Conservation (phyloP, 176 grass and related monocot species). For the Miscanthus lutarioriparius region DNA sequence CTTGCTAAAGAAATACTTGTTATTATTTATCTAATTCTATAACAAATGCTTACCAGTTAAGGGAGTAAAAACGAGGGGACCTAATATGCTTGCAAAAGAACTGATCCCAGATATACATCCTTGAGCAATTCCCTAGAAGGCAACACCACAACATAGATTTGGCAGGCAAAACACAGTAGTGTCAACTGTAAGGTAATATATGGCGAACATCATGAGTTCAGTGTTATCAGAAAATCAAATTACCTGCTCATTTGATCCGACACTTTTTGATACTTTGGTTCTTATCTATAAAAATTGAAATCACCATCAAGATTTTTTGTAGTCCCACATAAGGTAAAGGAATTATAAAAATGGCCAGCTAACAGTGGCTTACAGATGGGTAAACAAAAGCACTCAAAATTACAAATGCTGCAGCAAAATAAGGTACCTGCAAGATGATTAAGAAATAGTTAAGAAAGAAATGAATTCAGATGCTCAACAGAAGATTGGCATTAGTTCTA, state of each 20-base stretch:
- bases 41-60: slow-evolving; percentile 56
- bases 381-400: slow-evolving; percentile 79
- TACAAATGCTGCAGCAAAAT: slow-evolving; percentile 64
- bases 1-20: not conserved
- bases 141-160: slow-evolving; percentile 5
- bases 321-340: not conserved
- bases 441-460: not conserved
- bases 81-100: slow-evolving; percentile 82
- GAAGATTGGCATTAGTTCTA: not conserved
- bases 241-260: slow-evolving; percentile 85
- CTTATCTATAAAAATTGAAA: slow-evolving; percentile 62
- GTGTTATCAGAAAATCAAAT: not conserved
- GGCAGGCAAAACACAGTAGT: not conserved
- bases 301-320: not conserved
- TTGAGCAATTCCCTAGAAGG: slow-evolving; percentile 84
- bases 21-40: not conserved
- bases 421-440: slow-evolving; percentile 69
- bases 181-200: not conserved
- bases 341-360: not conserved
- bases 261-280: slow-evolving; percentile 75
- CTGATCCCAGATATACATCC: slow-evolving; percentile 87
- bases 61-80: slow-evolving; percentile 82
- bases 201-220: not conserved
- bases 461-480: not conserved
- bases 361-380: slow-evolving; percentile 61